Conservation (phyloP, 129 eudicot species). For the Chrysanthemum lavandulifolium region DNA sequence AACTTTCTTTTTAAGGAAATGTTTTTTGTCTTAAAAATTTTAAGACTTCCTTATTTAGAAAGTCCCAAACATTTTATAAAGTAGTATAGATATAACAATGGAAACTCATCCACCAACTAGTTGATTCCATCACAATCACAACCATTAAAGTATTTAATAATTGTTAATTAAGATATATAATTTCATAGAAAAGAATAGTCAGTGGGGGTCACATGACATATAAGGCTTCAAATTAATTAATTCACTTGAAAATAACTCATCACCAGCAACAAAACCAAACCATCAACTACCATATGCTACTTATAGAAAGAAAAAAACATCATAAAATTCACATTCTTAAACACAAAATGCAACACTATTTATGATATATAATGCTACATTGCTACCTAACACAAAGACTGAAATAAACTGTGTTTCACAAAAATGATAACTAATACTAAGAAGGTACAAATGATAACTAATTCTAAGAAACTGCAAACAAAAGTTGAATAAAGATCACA, state of each 20-base stretch:
- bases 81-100: slow-evolving; percentile 16
- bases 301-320: slow-evolving; percentile 6
- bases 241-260: slow-evolving; percentile 27
- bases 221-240: slow-evolving; percentile 21
- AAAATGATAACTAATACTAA: not conserved
- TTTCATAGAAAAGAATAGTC: slow-evolving; percentile 10
- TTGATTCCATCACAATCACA: slow-evolving; percentile 25
- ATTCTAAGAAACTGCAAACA: not conserved
- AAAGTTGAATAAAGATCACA: no score
- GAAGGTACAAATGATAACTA: no score
- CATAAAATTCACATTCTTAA: slow-evolving; percentile 18
- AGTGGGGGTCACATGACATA: slow-evolving; percentile 29
- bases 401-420: no score
- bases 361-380: no score
- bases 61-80: no score
- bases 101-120: slow-evolving; percentile 18
- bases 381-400: no score
- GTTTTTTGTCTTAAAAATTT: no score
- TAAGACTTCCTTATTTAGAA: no score
- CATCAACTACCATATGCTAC: slow-evolving; percentile 21
- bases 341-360: slow-evolving; percentile 4
- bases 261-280: slow-evolving; percentile 12
- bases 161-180: slow-evolving; percentile 8
- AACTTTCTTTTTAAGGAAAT: no score
- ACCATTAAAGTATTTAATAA: slow-evolving; percentile 9